These are phyloP conservation scores for Xylariaceae sp. DNA, from an alignment of 2,329 filamentous ascomycete species.

Conservation along the genomic window DNA sequence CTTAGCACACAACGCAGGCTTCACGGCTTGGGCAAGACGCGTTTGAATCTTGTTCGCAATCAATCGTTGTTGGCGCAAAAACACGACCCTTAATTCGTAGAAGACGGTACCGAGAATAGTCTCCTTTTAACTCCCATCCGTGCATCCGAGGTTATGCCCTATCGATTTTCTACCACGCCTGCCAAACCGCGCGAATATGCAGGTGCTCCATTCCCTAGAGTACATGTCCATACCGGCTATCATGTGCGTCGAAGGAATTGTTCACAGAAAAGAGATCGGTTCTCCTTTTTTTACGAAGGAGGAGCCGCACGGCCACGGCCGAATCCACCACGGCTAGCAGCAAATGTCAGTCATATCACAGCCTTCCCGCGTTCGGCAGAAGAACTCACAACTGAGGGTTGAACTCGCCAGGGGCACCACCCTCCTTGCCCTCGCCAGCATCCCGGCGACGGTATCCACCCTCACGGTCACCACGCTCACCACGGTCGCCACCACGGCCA, in stretches of 20 bases:
- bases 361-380: conserved; percentile 4
- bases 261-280: conserved; percentile 38
- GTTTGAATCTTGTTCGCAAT: conserved; percentile 18
- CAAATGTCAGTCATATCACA: conserved; percentile 19
- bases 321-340: conserved; percentile 70
- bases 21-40: conserved; percentile 14
- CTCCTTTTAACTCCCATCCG: conserved; percentile 37
- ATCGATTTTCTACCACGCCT: conserved; percentile 43
- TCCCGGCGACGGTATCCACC: conserved; percentile 92
- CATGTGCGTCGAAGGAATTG: conserved; percentile 33
- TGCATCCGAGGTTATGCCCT: conserved; percentile 42
- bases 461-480: conserved; percentile 73
- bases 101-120: conserved; percentile 34
- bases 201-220: conserved; percentile 38
- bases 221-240: conserved; percentile 33
- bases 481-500: conserved; percentile 64
- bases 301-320: conserved; percentile 83
- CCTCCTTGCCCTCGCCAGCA: conserved; percentile 81
- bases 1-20: conserved; percentile 11
- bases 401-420: conserved; percentile 86
- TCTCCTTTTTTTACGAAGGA: conserved; percentile 53
- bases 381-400: conserved; percentile 76
- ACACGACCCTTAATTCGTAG: conserved; percentile 34
- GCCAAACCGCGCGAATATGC: conserved; percentile 42
- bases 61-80: conserved; percentile 31